Conservation (phyloP, 2,329 filamentous ascomycete species). For the Diaporthe destruens region DNA sequence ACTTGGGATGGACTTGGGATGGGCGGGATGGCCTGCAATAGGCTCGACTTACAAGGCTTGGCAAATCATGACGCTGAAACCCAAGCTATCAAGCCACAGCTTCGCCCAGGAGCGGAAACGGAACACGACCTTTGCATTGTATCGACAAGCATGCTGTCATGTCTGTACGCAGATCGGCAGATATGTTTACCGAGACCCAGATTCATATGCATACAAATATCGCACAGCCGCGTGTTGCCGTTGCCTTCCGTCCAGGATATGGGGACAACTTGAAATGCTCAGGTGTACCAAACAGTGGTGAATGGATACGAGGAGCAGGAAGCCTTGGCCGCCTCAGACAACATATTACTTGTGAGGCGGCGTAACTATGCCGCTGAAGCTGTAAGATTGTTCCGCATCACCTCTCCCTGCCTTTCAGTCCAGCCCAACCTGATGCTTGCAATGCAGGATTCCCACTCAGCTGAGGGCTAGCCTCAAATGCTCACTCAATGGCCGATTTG, state of each 20-base stretch:
- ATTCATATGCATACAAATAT: background rate
- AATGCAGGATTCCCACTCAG: background rate
- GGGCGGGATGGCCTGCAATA: conserved; percentile 24
- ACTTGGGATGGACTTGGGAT: background rate
- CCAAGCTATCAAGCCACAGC: conserved; percentile 12
- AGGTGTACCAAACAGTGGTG: background rate
- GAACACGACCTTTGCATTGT: background rate
- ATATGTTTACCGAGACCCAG: conserved; percentile 11
- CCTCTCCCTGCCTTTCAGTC: background rate
- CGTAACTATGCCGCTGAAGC: background rate
- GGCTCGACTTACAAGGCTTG: conserved; percentile 4
- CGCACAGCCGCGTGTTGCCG: conserved; percentile 25
- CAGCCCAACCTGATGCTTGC: background rate
- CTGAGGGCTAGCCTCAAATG: background rate
- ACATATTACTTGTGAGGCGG: background rate
- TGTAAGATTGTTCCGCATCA: background rate
- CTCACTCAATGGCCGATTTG: no score
- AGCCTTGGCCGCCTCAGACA: background rate
- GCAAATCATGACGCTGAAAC: conserved; percentile 19
- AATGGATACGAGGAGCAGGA: background rate
- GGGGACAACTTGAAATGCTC: background rate
- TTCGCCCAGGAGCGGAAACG: conserved; percentile 4
- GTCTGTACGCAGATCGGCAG: conserved; percentile 13
- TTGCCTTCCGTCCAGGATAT: background rate
- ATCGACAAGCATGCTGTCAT: background rate